These are phyloP conservation scores for Podospora comata DNA, from an alignment of 495 filamentous ascomycete genomes.

Conservation along the genomic window DNA sequence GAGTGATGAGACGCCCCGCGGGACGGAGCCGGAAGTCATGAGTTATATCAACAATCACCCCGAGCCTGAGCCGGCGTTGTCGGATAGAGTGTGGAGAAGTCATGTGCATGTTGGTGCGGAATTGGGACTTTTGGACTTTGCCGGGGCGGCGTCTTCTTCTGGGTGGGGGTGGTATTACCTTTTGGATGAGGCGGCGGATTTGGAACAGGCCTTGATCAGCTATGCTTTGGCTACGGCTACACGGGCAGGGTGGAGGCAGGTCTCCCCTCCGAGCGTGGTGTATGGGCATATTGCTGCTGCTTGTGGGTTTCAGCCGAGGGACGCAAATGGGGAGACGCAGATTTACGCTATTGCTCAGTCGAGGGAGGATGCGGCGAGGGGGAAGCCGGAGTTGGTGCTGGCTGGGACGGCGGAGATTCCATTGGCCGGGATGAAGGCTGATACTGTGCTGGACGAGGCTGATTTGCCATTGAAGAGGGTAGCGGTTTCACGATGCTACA, in stretches of 20 bases:
- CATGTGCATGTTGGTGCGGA: constrained; percentile 83
- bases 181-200: constrained; percentile 77
- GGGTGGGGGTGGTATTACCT: constrained; percentile 99
- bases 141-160: constrained; percentile 67
- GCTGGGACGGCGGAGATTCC: constrained; percentile 93
- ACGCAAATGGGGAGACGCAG: constrained; percentile 86
- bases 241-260: constrained; percentile 67
- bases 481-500: constrained; percentile 82
- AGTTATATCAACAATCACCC: constrained; percentile 76
- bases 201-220: constrained; percentile 89
- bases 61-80: constrained; percentile 47
- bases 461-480: constrained; percentile 68
- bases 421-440: constrained; percentile 84
- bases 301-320: constrained; percentile 90
- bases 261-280: constrained; percentile 83
- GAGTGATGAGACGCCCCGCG: constrained; percentile 68
- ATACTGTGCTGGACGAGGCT: constrained; percentile 54
- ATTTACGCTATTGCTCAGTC: constrained; percentile 72
- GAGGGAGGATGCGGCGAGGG: constrained; percentile 52
- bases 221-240: constrained; percentile 72
- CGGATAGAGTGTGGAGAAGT: constrained; percentile 55
- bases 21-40: constrained; percentile 51
- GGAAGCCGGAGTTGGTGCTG: constrained; percentile 66
- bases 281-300: constrained; percentile 87
- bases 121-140: constrained; percentile 81